Evolutionary conservation across 768 basidiomycete genomes (phyloP).

Genomic region (Mycena sanguinolenta): DNA sequence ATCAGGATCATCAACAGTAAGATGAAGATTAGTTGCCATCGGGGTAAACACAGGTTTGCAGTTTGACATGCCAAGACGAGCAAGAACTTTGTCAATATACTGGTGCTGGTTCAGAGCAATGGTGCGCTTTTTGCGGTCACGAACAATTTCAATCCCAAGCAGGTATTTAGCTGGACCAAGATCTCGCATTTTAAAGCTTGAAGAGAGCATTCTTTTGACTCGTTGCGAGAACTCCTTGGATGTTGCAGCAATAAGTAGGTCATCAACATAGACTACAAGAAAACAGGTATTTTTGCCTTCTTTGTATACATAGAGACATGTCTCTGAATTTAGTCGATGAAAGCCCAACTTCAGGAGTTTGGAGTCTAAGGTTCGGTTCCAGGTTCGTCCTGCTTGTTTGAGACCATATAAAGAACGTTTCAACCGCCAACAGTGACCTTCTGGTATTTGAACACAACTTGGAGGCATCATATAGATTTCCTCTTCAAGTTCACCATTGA

Average conservation of each 20-base stretch:
- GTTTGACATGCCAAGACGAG: not conserved
- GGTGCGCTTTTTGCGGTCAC: not conserved
- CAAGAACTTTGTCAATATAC: not conserved
- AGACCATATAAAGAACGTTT: not conserved
- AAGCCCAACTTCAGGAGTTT: not conserved
- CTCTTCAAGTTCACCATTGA: not conserved
- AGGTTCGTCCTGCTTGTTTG: slow-evolving; percentile 6
- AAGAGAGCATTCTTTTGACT: not conserved
- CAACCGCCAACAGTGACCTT: not conserved
- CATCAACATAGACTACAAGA: slow-evolving; percentile 7
- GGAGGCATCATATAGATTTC: not conserved
- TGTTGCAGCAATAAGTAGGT: not conserved
- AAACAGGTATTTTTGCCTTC: slow-evolving; percentile 1
- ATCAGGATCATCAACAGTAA: not conserved
- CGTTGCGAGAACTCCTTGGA: not conserved
- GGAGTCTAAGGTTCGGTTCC: not conserved
- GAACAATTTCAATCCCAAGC: not conserved
- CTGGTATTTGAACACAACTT: not conserved
- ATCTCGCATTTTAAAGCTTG: slow-evolving; percentile 12
- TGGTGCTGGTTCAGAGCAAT: not conserved
- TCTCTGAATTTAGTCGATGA: not conserved
- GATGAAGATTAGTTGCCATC: not conserved
- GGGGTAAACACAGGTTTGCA: not conserved
- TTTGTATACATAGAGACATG: not conserved
- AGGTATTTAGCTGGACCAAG: not conserved